phyloP scores from a whole-genome alignment of 352 stramenopile species.

The Phytopythium oedochilum region DNA sequence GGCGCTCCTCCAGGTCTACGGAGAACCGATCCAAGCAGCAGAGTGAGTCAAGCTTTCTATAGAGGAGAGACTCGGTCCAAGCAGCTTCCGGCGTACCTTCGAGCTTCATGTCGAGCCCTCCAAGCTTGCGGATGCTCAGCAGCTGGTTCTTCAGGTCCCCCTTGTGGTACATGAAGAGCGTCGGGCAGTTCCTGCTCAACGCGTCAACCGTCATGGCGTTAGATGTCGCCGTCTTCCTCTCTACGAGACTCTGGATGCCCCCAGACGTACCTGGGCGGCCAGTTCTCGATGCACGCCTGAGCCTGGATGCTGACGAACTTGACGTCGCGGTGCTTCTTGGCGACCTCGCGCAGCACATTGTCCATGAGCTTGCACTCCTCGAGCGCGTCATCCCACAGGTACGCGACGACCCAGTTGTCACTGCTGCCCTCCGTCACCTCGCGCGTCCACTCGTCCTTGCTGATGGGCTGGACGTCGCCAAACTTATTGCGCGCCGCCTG shows the following conservation, averaged over 20 bases:
- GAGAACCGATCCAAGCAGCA: constrained; percentile 6
- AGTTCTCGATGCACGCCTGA: constrained; percentile 90
- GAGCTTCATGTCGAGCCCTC: constrained; percentile 83
- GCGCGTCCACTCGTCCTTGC: constrained; percentile 91
- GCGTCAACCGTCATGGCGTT: too few relatives aligned
- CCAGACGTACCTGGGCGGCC: constrained; percentile 52
- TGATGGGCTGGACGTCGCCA: constrained; percentile 86
- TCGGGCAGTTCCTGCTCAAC: constrained; percentile 82
- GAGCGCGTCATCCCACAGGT: constrained; percentile 86
- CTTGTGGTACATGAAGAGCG: constrained; percentile 92
- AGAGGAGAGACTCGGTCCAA: too few relatives aligned
- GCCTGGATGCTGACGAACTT: constrained; percentile 94
- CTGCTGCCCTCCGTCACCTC: constrained; percentile 90
- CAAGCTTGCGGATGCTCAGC: constrained; percentile 84
- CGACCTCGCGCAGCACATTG: constrained; percentile 76
- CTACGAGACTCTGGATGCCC: neutral
- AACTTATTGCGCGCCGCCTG: constrained; percentile 83
- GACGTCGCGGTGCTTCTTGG: constrained; percentile 83
- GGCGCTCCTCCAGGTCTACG: constrained; percentile 83
- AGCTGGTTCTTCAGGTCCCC: constrained; percentile 87
- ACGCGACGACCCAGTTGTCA: constrained; percentile 86
- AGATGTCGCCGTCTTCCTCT: too few relatives aligned
- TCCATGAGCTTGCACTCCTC: constrained; percentile 92
- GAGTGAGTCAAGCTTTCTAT: too few relatives aligned
- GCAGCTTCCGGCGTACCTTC: too few relatives aligned